Base-by-base conservation (phyloP, 768 basidiomycete species). In the Russula abietina region DNA sequence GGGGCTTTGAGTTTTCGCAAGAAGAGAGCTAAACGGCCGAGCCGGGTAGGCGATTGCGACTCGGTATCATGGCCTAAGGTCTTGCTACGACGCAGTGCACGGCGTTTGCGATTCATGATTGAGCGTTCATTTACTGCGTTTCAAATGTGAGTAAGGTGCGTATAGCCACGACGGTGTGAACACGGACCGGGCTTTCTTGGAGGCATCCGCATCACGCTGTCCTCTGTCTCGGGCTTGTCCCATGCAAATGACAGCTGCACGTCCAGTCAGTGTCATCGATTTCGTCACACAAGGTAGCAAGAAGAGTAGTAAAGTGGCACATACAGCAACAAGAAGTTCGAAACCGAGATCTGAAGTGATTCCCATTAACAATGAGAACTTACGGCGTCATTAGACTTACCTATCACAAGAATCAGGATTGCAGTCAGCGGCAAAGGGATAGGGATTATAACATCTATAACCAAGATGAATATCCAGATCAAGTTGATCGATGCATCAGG, bases 391-490 rank as follows among this genome's bases (percentile, higher is more conserved):
- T 33, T 26, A 2, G 7, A 71, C 78, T 56, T 58, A 85, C 86
- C 86, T 60, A 87, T 88, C 28, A 87, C 85, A 49, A 88, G 75
- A 69, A 88, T 87, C 39, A 87, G 77, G 61, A 88, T 87, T 11
- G 86, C 86, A 3, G 85, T 81, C 14, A 88, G 67, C 1, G 86
- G 85, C 17, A 86, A 76, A 9, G 86, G 86, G 22, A 88, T 75
- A 1, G 86, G 86, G 2, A 88, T 79, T 41, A 87, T 83, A 59
- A 87, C 85, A 71, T 86, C 84, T 86, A 59, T 17, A 14, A 26
- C 43, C 38, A 19, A 6, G 12, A 33, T 51, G 43, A 69, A 55
- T 57, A 36, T 14, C 16, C 43, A 52, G 4, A 39, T 11, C 10
- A 30, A 14, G 2, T 5, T 56, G 32, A 51, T 12, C 14, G n/a